phyloP scores from a whole-genome alignment of 176 grass and related monocot species.

The Eragrostis nindensis region DNA sequence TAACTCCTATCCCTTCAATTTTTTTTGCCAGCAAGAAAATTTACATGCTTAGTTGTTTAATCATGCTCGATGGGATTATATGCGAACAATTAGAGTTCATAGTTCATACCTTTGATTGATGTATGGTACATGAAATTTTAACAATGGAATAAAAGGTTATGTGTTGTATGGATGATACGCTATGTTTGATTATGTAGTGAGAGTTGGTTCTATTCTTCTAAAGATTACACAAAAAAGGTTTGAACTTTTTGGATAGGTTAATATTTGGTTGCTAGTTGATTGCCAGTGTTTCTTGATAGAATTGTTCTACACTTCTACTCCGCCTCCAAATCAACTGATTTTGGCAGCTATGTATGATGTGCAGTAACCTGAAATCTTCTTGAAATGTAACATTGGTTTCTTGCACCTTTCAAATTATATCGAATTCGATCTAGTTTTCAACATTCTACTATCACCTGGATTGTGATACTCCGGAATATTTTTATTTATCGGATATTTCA shows the following conservation, averaged over 20 bases:
- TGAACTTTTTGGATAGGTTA: neutral
- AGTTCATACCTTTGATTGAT: too few species aligned
- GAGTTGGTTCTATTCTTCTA: neutral
- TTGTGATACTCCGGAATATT: neutral
- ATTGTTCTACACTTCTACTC: neutral
- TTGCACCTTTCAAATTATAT: neutral
- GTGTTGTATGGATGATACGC: neutral
- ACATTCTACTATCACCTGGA: neutral
- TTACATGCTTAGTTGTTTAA: neutral
- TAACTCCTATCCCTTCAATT: slow-evolving; percentile 3
- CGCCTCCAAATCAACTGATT: neutral
- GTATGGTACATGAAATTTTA: neutral
- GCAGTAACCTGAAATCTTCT: neutral
- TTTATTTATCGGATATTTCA: neutral
- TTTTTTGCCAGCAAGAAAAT: neutral
- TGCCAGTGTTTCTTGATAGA: neutral
- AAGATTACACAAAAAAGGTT: neutral
- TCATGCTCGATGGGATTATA: neutral
- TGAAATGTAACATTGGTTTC: neutral
- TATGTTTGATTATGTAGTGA: neutral
- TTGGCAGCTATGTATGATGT: neutral
- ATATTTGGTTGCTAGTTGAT: slow-evolving; percentile 6
- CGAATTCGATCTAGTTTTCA: neutral
- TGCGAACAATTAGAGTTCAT: neutral
- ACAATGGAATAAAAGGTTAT: neutral